phyloP scores from a whole-genome alignment of 2,329 filamentous ascomycete species.

The Tolypocladium tropicale region DNA sequence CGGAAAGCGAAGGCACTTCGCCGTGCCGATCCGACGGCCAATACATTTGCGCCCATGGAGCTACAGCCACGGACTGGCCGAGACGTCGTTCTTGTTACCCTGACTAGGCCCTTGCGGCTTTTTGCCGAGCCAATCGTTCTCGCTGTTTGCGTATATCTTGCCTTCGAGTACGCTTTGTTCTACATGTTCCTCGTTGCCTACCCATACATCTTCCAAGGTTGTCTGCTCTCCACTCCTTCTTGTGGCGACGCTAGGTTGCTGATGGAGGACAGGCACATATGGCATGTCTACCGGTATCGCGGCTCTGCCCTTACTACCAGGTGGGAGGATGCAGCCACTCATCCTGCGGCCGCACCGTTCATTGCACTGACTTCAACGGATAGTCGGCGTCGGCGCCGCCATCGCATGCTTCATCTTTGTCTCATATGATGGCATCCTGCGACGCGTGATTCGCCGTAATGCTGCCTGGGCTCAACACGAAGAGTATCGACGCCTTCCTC shows the following conservation, averaged over 20 bases:
- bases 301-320: conserved; percentile 5
- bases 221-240: too few species aligned
- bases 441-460: too few species aligned
- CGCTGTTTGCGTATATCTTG: conserved; percentile 39
- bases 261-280: not conserved
- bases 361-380: too few species aligned
- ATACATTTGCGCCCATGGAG: too few species aligned
- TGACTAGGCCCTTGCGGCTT: conserved; percentile 10
- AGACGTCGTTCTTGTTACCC: not conserved
- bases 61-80: too few species aligned
- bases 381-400: conserved; percentile 1
- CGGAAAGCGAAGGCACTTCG: not conserved
- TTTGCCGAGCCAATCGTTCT: conserved; percentile 45
- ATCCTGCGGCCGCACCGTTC: too few species aligned
- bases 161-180: conserved; percentile 44
- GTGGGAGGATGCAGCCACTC: too few species aligned
- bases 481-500: conserved; percentile 43
- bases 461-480: conserved; percentile 34
- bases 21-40: too few species aligned
- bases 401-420: conserved; percentile 3
- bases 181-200: conserved; percentile 53
- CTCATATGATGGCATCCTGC: too few species aligned
- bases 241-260: too few species aligned
- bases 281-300: conserved; percentile 2
- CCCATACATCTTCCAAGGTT: conserved; percentile 17